Conservation (phyloP, 2,329 filamentous ascomycete species). For the Claviceps spartinae region DNA sequence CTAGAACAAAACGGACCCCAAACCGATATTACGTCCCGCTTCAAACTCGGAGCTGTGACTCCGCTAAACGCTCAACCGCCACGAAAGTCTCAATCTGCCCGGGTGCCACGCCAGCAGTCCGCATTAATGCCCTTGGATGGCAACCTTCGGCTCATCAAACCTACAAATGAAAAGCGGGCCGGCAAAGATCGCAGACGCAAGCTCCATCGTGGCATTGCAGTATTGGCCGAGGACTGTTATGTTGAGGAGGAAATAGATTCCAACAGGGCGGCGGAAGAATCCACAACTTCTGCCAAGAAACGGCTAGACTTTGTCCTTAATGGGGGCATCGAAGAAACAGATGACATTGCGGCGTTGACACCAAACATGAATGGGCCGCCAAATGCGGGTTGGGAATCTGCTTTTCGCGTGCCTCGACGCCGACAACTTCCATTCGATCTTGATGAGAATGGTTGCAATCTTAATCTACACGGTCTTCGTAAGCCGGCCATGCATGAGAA, state of each 20-base stretch:
- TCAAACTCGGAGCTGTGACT: neutral
- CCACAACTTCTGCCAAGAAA: constrained; percentile 10
- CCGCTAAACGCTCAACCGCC: neutral
- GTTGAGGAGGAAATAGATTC: constrained; percentile 4
- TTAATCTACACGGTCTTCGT: neutral
- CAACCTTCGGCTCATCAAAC: constrained; percentile 17
- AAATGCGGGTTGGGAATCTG: neutral
- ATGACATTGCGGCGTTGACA: neutral
- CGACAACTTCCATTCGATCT: constrained; percentile 29
- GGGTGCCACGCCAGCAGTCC: constrained; percentile 11
- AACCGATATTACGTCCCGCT: constrained; percentile 1
- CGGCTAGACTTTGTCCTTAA: constrained; percentile 23
- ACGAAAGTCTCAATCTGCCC: neutral
- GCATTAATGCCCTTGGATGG: constrained; percentile 24
- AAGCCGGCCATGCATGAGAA: neutral
- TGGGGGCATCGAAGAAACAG: constrained; percentile 4
- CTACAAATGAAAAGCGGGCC: constrained; percentile 12
- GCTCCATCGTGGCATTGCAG: neutral
- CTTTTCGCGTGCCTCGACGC: constrained; percentile 23
- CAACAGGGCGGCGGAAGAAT: neutral
- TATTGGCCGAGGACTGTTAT: constrained; percentile 35
- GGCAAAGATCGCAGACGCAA: neutral
- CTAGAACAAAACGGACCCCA: constrained; percentile 9
- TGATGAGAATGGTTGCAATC: constrained; percentile 5
- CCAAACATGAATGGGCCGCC: neutral